Conservation (phyloP, 371 early-diverging fungal genomes). For the Thermomucor indicae-seudaticae region DNA sequence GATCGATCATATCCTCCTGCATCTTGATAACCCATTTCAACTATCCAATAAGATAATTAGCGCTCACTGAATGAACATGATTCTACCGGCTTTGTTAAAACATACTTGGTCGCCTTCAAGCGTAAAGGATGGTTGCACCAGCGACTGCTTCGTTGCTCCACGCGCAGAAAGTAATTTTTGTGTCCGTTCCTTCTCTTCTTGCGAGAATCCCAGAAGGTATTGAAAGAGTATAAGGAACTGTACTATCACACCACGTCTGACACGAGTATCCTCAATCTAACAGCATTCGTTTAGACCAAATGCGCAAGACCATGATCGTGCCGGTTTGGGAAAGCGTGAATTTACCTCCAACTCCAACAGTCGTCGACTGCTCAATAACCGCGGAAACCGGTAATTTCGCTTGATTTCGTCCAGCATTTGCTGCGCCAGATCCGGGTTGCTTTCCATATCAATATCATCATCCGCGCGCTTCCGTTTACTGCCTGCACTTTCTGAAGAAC, state of each 20-base stretch:
- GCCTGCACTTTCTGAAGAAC: conserved; percentile 2
- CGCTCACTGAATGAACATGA: too few relatives aligned
- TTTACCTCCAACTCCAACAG: conserved; percentile 69
- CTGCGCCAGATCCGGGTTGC: conserved; percentile 27
- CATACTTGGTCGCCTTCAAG: conserved; percentile 31
- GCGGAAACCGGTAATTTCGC: conserved; percentile 63
- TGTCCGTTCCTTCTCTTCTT: conserved; percentile 32
- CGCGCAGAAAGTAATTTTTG: conserved; percentile 24
- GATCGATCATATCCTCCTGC: conserved; percentile 10
- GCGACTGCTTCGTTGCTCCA: conserved; percentile 29
- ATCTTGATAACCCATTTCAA: conserved; percentile 27
- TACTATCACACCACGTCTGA: conserved; percentile 75
- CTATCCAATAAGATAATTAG: too few relatives aligned
- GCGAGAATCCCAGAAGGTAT: conserved; percentile 47
- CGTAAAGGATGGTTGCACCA: conserved; percentile 25
- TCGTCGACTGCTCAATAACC: conserved; percentile 67
- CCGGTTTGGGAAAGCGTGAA: too few relatives aligned
- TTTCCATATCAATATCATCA: conserved; percentile 25
- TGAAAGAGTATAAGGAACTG: conserved; percentile 74
- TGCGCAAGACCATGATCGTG: too few relatives aligned
- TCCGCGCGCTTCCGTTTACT: conserved; percentile 8
- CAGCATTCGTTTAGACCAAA: too few relatives aligned
- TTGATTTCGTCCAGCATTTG: conserved; percentile 28
- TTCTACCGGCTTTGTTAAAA: too few relatives aligned
- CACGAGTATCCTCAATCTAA: conserved; percentile 62